Percentiles rank a stretch among this genome's conserved stretches.
phyloP scores from a whole-genome alignment of 2,329 filamentous ascomycete species.

The Cladosporium velox region DNA sequence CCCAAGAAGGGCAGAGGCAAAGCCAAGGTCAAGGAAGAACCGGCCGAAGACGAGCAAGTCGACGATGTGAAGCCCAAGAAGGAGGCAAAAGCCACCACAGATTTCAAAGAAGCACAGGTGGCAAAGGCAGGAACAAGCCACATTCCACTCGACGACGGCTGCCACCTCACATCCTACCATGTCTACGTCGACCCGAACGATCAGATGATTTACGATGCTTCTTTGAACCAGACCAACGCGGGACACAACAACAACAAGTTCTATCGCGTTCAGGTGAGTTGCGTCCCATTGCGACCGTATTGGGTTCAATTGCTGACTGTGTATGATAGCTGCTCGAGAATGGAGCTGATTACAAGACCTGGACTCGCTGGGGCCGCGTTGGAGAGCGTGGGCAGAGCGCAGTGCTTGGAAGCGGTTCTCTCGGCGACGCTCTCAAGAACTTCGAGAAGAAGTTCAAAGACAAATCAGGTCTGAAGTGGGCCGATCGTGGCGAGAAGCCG shows the following conservation, averaged over 20 bases:
- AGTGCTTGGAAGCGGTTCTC: slow-evolving; percentile 41
- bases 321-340: slow-evolving; percentile 8
- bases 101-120: slow-evolving; percentile 49
- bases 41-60: slow-evolving; percentile 12
- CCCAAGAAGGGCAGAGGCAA: slow-evolving; percentile 26
- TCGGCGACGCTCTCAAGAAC: slow-evolving; percentile 44
- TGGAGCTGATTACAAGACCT: slow-evolving; percentile 49
- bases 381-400: slow-evolving; percentile 54
- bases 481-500: slow-evolving; percentile 54
- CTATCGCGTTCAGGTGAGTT: slow-evolving; percentile 67
- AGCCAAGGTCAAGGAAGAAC: slow-evolving; percentile 20
- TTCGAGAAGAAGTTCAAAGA: slow-evolving; percentile 61
- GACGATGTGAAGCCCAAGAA: slow-evolving; percentile 13
- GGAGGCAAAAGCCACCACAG: slow-evolving; percentile 37
- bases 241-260: slow-evolving; percentile 79
- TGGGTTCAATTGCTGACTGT: background rate
- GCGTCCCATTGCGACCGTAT: background rate
- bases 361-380: slow-evolving; percentile 82
- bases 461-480: slow-evolving; percentile 57
- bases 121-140: slow-evolving; percentile 46
- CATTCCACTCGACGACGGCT: slow-evolving; percentile 52
- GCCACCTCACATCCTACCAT: slow-evolving; percentile 35
- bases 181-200: slow-evolving; percentile 66
- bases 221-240: slow-evolving; percentile 76
- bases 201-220: slow-evolving; percentile 74